Evolutionary conservation across 805 yeast genomes (phyloP), one percentile per base, ranked within the genome.

Genomic region (Scheffersomyces spartinae): DNA sequence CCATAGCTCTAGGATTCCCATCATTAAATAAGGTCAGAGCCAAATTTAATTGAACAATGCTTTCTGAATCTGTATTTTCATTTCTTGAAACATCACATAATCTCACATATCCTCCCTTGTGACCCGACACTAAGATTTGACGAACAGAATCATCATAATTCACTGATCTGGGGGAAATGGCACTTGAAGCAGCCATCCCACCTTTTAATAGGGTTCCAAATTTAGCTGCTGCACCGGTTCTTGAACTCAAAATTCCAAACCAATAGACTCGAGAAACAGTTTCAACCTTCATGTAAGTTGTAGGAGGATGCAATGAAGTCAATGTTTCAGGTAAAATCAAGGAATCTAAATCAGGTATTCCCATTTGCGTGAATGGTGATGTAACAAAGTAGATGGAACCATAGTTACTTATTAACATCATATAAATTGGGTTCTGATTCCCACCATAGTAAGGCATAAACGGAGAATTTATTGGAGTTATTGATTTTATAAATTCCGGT

Each of bases 41-140:
- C 24, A 59, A 42, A 27, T 51, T 45, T 17, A 58, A 35, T 32
- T 54, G 60, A 1, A 59, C 40, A 6, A 42, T 35, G 18, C 42
- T 42, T 25, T 52, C 60, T 7, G 45, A 36, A 13, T 49, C 58
- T 25, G 38, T 49, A 13, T 42, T 47, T 24, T 82, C 95, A 12
- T 80, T 79, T 29, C 74, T 71, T 0, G 93, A 73, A 0, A 84
- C 76, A 51, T 88, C 94, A 74, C 85, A 76, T 7, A 88, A 59
- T 27, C 95, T 64, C 0, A 91, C 71, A 18, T 76, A 68, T 0
- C 96, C 97, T 45, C 78, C 78, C 18, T 74, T 69, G 43, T 91
- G 95, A 1, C 96, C 97, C 0, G 94, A 75, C 1, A 84, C 74
- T 21, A 86, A 31, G n/a, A 60, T 44, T 27, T 42, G 49, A 7